Base-by-base conservation (phyloP, 345 rosid genomes). In the Moricandia arvensis region DNA sequence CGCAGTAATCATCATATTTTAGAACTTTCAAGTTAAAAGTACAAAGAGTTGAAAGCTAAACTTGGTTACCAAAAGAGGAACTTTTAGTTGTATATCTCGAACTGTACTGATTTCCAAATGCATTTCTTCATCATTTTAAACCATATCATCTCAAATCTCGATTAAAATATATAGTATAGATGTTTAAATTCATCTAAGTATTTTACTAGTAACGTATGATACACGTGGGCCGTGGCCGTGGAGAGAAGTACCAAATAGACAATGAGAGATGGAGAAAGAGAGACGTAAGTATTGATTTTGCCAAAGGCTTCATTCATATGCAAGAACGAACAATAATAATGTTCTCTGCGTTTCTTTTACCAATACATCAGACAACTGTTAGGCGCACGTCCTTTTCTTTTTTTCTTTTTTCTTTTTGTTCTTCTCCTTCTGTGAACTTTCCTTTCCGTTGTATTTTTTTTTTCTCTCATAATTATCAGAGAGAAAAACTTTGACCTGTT, bases 301-400 rank as follows among this genome's bases (percentile, higher is more conserved):
- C 67, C 66, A 64, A 68, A 31, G 69, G 66, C 33, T 66, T n/a
- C 72, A 75, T 60, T 71, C 73, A 74, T 57, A 74, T 59, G 64
- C 55, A 80, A 79, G 59, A 75, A 61, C 73, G 62, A n/a, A 53
- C 51, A 60, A 66, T 66, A n/a, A 51, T 58, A 63, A 62, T 66
- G 72, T 66, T 29, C 72, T 73, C 54, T 71, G 72, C 72, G 31
- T 70, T 58, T 49, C 8, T 71, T 65, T 55, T 62, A 62, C 69
- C 16, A 73, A 61, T 57, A 30, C 62, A 59, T 68, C 58, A 51
- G 51, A 51, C 76, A 65, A 45, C 49, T 71, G 85, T 83, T 83
- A 85, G 90, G 87, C 88, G 79, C 45, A 83, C 78, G 89, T 86
- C 86, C 62, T 68, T 53, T 81, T 82, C 82, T 59, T 15, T n/a